phyloP scores from a whole-genome alignment of 2,329 filamentous ascomycete genomes.

The Paraphaeosphaeria minitans region DNA sequence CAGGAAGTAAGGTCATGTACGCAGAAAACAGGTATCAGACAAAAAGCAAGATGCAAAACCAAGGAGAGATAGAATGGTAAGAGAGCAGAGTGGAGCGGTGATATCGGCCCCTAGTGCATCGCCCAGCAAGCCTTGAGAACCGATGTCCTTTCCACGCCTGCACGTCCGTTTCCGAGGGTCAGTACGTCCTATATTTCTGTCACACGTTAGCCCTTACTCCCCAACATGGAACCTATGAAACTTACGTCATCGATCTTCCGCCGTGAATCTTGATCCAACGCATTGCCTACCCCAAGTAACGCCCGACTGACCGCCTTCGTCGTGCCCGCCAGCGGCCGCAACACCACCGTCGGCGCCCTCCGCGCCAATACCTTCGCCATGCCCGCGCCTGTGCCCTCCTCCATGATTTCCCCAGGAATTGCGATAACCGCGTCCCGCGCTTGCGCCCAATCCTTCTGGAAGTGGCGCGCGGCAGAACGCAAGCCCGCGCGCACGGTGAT shows the following conservation, averaged over 20 bases:
- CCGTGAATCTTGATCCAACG: conserved; percentile 81
- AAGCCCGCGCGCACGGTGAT: conserved; percentile 86
- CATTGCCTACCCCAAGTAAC: conserved; percentile 88
- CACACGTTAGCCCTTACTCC: conserved; percentile 12
- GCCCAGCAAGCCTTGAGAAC: neutral
- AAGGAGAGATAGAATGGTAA: neutral
- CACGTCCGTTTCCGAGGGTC: neutral
- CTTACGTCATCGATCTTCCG: conserved; percentile 87
- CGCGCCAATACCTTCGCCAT: conserved; percentile 78
- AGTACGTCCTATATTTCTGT: conserved; percentile 43
- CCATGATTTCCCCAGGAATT: conserved; percentile 88
- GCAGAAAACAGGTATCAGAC: neutral
- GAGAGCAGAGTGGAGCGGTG: neutral
- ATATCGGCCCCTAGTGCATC: neutral
- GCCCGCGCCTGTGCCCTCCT: conserved; percentile 79
- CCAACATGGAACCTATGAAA: conserved; percentile 32
- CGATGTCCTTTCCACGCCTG: neutral
- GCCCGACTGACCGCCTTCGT: conserved; percentile 88
- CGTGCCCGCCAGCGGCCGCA: conserved; percentile 87
- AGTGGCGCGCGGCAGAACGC: conserved; percentile 77
- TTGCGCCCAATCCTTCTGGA: conserved; percentile 84
- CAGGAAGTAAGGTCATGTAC: neutral
- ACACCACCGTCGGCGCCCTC: conserved; percentile 89
- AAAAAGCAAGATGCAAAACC: neutral
- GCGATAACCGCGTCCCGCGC: conserved; percentile 92